A percentile compares a stretch with the other conserved stretches of the same genome.
These are phyloP conservation scores for Cladorrhinum sp. DNA, from an alignment of 2,329 filamentous ascomycete genomes.

Conservation along the genomic window DNA sequence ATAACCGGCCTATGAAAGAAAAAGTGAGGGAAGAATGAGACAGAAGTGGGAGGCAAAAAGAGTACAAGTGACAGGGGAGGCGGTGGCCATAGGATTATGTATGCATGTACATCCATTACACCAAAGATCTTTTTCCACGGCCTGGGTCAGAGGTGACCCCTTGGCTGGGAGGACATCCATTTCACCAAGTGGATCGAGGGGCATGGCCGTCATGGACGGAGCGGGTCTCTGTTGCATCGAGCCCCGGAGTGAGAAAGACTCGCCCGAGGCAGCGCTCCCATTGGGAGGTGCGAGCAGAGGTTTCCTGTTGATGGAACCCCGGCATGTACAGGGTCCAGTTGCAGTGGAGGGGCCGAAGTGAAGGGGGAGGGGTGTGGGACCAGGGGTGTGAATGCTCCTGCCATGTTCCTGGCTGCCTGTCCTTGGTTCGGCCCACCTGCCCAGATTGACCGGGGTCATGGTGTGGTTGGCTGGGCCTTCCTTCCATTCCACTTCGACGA, in stretches of 20 bases:
- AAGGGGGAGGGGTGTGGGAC: conserved; percentile 18
- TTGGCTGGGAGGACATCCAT: conserved; percentile 13
- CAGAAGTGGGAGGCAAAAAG: conserved; percentile 6
- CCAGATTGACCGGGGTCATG: neutral
- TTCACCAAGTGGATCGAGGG: conserved; percentile 17
- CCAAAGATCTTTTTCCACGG: conserved; percentile 18
- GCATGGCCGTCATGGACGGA: conserved; percentile 13
- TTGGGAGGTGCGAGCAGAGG: conserved; percentile 13
- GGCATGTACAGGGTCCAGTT: conserved; percentile 16
- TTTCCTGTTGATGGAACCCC: conserved; percentile 15
- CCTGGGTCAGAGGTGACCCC: neutral
- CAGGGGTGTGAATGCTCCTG: conserved; percentile 9
- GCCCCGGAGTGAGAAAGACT: conserved; percentile 14
- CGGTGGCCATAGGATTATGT: neutral
- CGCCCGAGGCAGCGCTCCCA: conserved; percentile 22
- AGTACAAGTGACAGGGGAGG: conserved; percentile 1
- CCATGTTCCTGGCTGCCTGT: conserved; percentile 7
- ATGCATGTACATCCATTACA: conserved; percentile 22
- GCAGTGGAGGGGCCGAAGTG: conserved; percentile 10
- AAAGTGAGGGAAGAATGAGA: conserved; percentile 10
- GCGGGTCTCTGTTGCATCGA: conserved; percentile 19
- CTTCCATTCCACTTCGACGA: neutral
- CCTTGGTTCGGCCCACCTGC: neutral
- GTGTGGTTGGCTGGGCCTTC: neutral
- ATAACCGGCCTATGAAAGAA: conserved; percentile 3